Conservation (phyloP, 1,139 yeast species). For the Candida anutae region DNA sequence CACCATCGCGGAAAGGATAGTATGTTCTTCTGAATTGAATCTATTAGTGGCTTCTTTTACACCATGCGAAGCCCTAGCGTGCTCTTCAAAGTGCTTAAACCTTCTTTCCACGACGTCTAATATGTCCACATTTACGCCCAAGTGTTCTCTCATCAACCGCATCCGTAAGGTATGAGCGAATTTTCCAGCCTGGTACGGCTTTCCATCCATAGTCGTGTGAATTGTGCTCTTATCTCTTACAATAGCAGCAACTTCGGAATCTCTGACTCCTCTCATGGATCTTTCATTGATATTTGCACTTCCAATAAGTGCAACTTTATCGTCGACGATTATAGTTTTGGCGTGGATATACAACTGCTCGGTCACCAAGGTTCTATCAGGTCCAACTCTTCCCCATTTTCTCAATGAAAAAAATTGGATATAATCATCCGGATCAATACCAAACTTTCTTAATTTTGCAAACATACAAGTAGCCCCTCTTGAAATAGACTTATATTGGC, state of each 20-base stretch:
- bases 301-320: conserved; percentile 86
- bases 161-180: conserved; percentile 87
- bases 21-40: conserved; percentile 25
- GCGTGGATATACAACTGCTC: conserved; percentile 95
- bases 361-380: conserved; percentile 63
- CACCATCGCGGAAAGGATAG: conserved; percentile 55
- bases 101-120: conserved; percentile 78
- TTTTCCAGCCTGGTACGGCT: conserved; percentile 71
- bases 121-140: conserved; percentile 88
- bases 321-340: conserved; percentile 89
- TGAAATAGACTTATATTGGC: conserved; percentile 90
- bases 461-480: conserved; percentile 87
- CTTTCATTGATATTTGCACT: conserved; percentile 95
- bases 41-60: conserved; percentile 34
- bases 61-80: conserved; percentile 43
- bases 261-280: conserved; percentile 88
- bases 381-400: conserved; percentile 93
- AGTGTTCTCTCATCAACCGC: conserved; percentile 91
- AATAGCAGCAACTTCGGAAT: conserved; percentile 88
- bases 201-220: conserved; percentile 72
- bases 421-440: conserved; percentile 84
- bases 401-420: conserved; percentile 88
- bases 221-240: conserved; percentile 78
- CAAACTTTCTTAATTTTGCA: conserved; percentile 68
- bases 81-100: conserved; percentile 50